Evolutionary conservation across 1,139 yeast species (phyloP), one percentile per base, ranked within the genome.

Genomic region (Insectozyma bohioensis): DNA sequence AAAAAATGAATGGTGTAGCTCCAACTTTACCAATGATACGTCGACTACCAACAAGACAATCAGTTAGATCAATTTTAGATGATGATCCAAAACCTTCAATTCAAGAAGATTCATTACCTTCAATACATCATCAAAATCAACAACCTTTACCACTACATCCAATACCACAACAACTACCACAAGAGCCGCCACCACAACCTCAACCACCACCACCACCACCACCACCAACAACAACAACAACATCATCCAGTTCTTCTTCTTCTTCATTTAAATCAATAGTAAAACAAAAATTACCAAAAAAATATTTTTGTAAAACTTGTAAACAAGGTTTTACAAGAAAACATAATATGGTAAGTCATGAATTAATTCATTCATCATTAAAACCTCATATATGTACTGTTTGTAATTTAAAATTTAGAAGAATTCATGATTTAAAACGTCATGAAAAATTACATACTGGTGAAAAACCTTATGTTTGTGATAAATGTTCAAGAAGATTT

Each of bases 401-500:
- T 11, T 85, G 95, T 49, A 63, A 71, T 36, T 62, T 75, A 31
- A 72, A 69, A 45, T 85, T 85, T 52, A 69, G 94, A 39, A 66
- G 95, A 26, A 72, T 78, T 23, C 92, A 85, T 52, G 95, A 85
- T 53, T 65, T 85, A 46, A 82, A 79, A 50, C 67, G 95, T 28
- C 95, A 85, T 50, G 76, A 75, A 42, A 81, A 80, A 52, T 64
- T 81, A 21, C 95, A 85, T 50, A 75, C 88, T 0, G 92, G 92
- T 24, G 87, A 78, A 45, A 79, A 76, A 51, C 90, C 92, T 1
- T 81, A 63, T 51, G 58, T 56, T 20, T 85, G 95, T 55, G 61
- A 58, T 7, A 62, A 63, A 35, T 85, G 95, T 56, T 74, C 76
- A 10, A 67, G 85, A 30, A 62, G 70, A 33, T 85, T 85, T 61